Base-by-base conservation (phyloP, 2,329 filamentous ascomycete genomes). In the Acrocalymma vagum region DNA sequence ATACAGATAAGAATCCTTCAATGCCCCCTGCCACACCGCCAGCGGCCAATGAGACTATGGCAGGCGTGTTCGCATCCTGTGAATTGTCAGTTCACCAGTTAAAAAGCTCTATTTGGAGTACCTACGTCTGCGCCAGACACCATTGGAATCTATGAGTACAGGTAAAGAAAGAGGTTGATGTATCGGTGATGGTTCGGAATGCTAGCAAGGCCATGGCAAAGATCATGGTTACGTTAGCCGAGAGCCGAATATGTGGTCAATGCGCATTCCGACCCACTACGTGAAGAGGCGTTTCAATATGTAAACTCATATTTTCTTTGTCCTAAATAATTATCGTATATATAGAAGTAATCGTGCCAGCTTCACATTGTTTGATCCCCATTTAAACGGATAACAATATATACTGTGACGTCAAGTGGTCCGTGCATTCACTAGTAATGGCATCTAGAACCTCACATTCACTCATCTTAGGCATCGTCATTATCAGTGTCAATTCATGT, bases 11-110 rank as follows among this genome's bases (percentile, higher is more conserved):
- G 25, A 67, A 67, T 6, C 65, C 67, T 53, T 72, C 69, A 11
- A 72, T 59, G 28, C 63, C 69, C 26, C 69, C 69, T 40, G 69
- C 69, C 29, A 68, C 60, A 50, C 69, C 69, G 30, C 69, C 69
- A 13, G 69, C 65, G 25, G 56, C 51, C 30, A 72, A 52, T 22
- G 67, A 69, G 23, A 71, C 67, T 56, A 69, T 49, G 26, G 65
- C 60, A 39, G 68, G 65, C 36, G 63, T 70, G 24, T 63, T 66
- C 27, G 60, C 53, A 57, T 70, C 66, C 62, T 70, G 33, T 4
- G 18, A 16, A 17, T 9, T 23, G 33, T 55, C 28, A 57, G 38
- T 21, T 13, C 22, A 9, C 9, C 25, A 23, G 13, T 10, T 27
- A 3, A 20, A 3, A 2, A 17, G 21, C 5, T 20, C 10, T 2